Evolutionary conservation across 1,284 basidiomycete genomes (phyloP).

Genomic region (Vanrija humicola): DNA sequence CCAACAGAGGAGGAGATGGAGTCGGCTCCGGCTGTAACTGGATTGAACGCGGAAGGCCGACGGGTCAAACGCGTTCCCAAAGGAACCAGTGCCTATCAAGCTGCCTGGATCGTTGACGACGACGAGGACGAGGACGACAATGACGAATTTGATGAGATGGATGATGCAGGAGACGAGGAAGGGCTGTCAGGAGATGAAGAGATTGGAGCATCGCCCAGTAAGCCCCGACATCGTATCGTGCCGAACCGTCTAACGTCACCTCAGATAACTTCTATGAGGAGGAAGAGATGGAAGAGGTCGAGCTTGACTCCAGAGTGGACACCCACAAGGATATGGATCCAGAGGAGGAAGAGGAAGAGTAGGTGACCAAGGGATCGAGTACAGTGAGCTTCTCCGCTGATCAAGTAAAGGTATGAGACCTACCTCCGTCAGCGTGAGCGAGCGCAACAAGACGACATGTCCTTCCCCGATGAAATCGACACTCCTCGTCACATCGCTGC

Average conservation of each 20-base stretch:
- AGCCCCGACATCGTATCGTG: neutral
- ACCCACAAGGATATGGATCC: slow-evolving; percentile 54
- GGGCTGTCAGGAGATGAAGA: slow-evolving; percentile 28
- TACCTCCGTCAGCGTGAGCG: slow-evolving; percentile 60
- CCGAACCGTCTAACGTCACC: too few relatives aligned
- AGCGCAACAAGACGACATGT: slow-evolving; percentile 68
- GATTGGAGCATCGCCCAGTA: slow-evolving; percentile 41
- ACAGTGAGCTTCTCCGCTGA: neutral
- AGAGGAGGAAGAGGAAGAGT: slow-evolving; percentile 82
- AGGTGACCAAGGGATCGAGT: slow-evolving; percentile 35
- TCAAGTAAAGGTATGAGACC: slow-evolving; percentile 56
- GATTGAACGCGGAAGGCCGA: slow-evolving; percentile 47
- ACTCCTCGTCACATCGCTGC: slow-evolving; percentile 87
- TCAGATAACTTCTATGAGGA: slow-evolving; percentile 42
- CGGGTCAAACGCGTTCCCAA: slow-evolving; percentile 71
- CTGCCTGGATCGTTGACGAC: slow-evolving; percentile 86
- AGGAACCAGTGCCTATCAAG: slow-evolving; percentile 89
- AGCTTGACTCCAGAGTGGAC: slow-evolving; percentile 49
- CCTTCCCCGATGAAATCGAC: slow-evolving; percentile 97
- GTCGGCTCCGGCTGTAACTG: slow-evolving; percentile 30
- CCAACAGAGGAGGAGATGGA: slow-evolving; percentile 95
- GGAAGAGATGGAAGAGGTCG: slow-evolving; percentile 65
- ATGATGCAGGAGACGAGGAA: slow-evolving; percentile 31
- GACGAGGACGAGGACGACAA: slow-evolving; percentile 55
- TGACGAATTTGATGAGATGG: slow-evolving; percentile 53